These are phyloP conservation scores for Coniosporium tulheliwenetii DNA, from an alignment of 2,329 filamentous ascomycete genomes.

Conservation along the genomic window DNA sequence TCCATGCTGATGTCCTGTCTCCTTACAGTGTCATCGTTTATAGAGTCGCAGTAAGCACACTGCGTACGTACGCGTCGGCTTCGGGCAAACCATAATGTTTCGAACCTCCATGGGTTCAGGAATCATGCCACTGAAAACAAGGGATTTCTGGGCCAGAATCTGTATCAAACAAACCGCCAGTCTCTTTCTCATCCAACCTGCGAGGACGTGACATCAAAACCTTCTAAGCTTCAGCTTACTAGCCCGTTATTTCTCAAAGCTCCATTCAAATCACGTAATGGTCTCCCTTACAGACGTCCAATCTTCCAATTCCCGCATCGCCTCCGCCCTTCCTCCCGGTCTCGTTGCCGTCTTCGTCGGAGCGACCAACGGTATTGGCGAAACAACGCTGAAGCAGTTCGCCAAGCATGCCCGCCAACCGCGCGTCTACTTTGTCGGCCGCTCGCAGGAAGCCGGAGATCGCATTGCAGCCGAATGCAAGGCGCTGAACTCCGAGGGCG, in stretches of 20 bases:
- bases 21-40: no score
- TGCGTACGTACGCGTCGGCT: no score
- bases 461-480: slow-evolving; percentile 27
- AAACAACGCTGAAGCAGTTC: slow-evolving; percentile 29
- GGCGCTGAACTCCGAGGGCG: slow-evolving; percentile 26
- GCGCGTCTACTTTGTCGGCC: slow-evolving; percentile 32
- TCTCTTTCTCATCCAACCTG: no score
- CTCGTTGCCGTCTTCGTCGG: slow-evolving; percentile 36
- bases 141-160: no score
- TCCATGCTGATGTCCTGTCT: no score
- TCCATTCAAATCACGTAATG: slow-evolving; percentile 11
- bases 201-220: no score
- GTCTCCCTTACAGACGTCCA: slow-evolving; percentile 15
- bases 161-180: no score
- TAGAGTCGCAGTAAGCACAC: no score
- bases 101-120: no score
- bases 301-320: slow-evolving; percentile 19
- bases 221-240: no score
- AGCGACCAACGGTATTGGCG: slow-evolving; percentile 35
- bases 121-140: no score
- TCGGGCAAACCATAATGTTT: no score
- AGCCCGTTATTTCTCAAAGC: background rate
- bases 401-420: slow-evolving; percentile 24
- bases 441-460: slow-evolving; percentile 23
- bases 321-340: slow-evolving; percentile 16